A percentile compares a stretch with the other conserved stretches of the same genome.
phyloP scores from a whole-genome alignment of 176 grass and related monocot genomes.

The Zea mays region Zm-B73-REFERENCE-NAM-5.0 NC_050105.1:138324501-138325000 shows the following conservation, averaged over 20 bases:
- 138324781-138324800: background rate
- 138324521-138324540: background rate
- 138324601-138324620: too few relatives aligned
- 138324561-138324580: constrained; percentile 1
- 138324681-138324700: background rate
- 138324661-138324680: background rate
- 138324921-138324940: background rate
- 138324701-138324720: constrained; percentile 27
- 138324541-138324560: constrained; percentile 15
- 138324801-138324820: too few relatives aligned
- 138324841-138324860: background rate
- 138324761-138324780: background rate
- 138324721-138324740: constrained; percentile 51
- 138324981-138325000: constrained; percentile 23
- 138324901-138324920: constrained; percentile 13
- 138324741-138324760: constrained; percentile 29
- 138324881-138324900: background rate
- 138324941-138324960: constrained; percentile 13
- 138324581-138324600: constrained; percentile 1
- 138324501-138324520: constrained; percentile 16
- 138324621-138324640: background rate
- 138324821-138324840: background rate
- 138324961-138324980: background rate
- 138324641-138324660: background rate
- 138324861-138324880: background rate